phyloP scores from a whole-genome alignment of 148 eudicot species.

The Selenicereus undatus region DNA sequence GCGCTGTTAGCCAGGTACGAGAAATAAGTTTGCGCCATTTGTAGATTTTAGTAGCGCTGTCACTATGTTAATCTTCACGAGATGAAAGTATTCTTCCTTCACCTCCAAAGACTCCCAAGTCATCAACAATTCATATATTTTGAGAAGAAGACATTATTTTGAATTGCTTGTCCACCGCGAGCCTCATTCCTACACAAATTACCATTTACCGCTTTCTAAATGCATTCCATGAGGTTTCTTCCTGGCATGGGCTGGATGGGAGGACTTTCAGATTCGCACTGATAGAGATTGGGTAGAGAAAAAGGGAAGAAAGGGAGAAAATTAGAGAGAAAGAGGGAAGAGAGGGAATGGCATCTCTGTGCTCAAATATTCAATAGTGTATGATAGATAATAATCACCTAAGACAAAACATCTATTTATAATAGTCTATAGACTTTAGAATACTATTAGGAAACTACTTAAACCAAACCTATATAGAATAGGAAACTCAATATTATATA shows the following conservation, averaged over 20 bases:
- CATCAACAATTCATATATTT: neutral
- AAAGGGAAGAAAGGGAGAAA: too few species aligned
- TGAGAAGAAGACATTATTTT: neutral
- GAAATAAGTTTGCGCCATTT: neutral
- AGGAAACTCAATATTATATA: too few species aligned
- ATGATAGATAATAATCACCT: too few species aligned
- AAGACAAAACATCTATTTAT: too few species aligned
- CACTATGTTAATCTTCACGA: neutral
- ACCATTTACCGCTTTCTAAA: neutral
- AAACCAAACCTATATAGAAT: too few species aligned
- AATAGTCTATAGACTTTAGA: too few species aligned
- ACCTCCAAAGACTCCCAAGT: neutral
- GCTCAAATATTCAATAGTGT: too few species aligned
- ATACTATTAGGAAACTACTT: too few species aligned
- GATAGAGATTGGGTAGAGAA: too few species aligned
- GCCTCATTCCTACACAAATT: neutral
- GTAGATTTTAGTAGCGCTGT: neutral
- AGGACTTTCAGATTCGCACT: neutral
- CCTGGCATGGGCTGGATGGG: neutral
- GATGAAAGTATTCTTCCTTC: neutral
- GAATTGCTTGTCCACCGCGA: neutral
- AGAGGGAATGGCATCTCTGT: too few species aligned
- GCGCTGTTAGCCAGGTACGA: conserved; percentile 85
- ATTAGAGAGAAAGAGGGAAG: too few species aligned
- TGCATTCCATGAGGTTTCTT: neutral